Evolutionary conservation across 1,284 basidiomycete genomes (phyloP).

Genomic region (Ustilago tritici): DNA sequence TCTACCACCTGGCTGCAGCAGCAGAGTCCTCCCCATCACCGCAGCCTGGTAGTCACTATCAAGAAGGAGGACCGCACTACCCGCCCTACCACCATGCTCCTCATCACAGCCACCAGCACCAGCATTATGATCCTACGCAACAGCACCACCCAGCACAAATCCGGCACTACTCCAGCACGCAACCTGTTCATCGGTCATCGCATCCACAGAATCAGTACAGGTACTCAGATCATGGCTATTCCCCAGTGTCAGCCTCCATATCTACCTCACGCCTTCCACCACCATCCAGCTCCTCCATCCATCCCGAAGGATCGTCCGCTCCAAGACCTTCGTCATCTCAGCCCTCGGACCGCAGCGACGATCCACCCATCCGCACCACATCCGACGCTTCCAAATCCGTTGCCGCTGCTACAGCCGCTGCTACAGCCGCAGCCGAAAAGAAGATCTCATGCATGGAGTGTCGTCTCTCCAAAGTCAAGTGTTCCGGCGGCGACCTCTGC

Average conservation of each 20-base stretch:
- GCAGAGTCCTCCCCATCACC: constrained; percentile 48
- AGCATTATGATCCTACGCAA: constrained; percentile 9
- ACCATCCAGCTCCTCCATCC: constrained; percentile 8
- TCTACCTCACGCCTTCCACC: constrained; percentile 13
- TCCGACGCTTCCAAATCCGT: not conserved
- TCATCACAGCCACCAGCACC: constrained; percentile 13
- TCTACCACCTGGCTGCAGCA: constrained; percentile 45
- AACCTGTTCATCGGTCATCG: constrained; percentile 13
- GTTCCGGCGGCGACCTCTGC: constrained; percentile 47
- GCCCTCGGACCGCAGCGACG: constrained; percentile 10
- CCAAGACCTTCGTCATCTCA: constrained; percentile 8
- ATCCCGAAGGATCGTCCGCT: not conserved
- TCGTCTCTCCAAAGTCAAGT: constrained; percentile 52
- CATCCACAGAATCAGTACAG: constrained; percentile 32
- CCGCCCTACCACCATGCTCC: constrained; percentile 7
- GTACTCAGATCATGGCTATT: constrained; percentile 29
- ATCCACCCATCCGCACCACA: not conserved
- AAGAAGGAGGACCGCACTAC: constrained; percentile 18
- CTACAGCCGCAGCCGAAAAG: constrained; percentile 31
- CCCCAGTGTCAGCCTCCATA: constrained; percentile 21
- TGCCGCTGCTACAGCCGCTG: constrained; percentile 14
- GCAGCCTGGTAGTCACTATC: constrained; percentile 19
- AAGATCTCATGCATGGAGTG: constrained; percentile 58
- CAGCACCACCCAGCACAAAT: constrained; percentile 19
- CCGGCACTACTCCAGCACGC: constrained; percentile 20